Base-by-base conservation (phyloP, 352 stramenopile species). In the Phytophthora tubulina region DNA sequence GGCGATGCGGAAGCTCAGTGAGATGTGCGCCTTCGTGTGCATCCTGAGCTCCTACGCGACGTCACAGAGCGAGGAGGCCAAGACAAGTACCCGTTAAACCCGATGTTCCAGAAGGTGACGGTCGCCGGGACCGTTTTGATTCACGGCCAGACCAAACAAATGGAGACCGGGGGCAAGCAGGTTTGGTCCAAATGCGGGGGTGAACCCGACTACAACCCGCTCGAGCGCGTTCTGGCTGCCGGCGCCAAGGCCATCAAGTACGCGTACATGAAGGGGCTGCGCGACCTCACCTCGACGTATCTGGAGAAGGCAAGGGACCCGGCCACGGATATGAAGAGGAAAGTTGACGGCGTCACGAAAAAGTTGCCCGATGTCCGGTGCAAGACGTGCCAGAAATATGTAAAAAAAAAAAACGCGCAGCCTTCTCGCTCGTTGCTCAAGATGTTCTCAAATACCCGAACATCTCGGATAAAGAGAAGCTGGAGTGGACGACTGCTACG, bases 141-240 rank as follows among this genome's bases (percentile, higher is more conserved):
- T 62, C 97, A 98, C 64, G 85, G 80, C 11, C 79, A 98, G 41
- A 98, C 97, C 17, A 99, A 99, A 78, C 89, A 98, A 70, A 96
- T 99, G 79, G 89, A 99, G 76, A 93, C 93, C 13, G 84, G 97
- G 32, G 96, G 96, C 15, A 88, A 98, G 68, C 66, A 89, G 9
- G 95, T 99, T 30, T 90, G 80, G 69, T 95, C 93, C 13, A 79
- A 99, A 6, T 99, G 95, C 63, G 96, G 99, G 1, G 97, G 97
- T 45, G 97, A 99, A 69, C 97, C 97, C 5, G 96, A 99, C 78
- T 99, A 98, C 81, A 67, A 87, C 5, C 97, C 96, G 4, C 93
- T 93, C 10, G 51, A 83, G 55, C 86, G 83, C 15, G 93, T 99
- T 9, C 75, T 99, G 15, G 82, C 95, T 14, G 97, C 96, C 3